A percentile compares a stretch with the other conserved stretches of the same genome.
Conservation (phyloP, 176 grass and related monocot genomes). For the Elymus sibiricus region DNA sequence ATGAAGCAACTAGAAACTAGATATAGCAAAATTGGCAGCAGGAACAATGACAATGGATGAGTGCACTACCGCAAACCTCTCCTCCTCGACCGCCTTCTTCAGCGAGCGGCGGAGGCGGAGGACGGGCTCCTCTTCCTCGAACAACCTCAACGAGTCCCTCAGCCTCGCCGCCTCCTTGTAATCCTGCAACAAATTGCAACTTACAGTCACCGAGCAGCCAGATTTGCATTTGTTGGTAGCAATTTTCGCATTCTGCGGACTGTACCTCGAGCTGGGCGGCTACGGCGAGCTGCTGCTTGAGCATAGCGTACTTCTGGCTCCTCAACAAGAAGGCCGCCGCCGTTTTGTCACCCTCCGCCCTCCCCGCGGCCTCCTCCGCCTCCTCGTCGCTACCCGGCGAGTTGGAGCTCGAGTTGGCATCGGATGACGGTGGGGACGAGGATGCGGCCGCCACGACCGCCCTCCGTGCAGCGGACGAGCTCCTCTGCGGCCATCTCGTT, state of each 20-base stretch:
- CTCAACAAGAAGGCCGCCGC: constrained; percentile 50
- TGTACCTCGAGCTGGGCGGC: constrained; percentile 69
- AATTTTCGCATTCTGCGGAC: background rate
- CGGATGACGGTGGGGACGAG: constrained; percentile 27
- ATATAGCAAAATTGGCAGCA: background rate
- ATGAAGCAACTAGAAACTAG: background rate
- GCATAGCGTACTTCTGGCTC: constrained; percentile 68
- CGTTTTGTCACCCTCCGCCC: constrained; percentile 28
- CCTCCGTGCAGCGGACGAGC: background rate
- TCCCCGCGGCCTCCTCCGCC: constrained; percentile 11
- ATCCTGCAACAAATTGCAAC: constrained; percentile 43
- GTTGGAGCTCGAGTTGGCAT: constrained; percentile 42
- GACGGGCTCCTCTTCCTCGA: constrained; percentile 71
- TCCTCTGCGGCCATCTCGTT: constrained; percentile 26
- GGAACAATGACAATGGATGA: background rate
- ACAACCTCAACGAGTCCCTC: constrained; percentile 62
- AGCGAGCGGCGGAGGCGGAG: constrained; percentile 52
- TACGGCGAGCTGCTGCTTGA: constrained; percentile 77
- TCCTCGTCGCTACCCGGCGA: constrained; percentile 30
- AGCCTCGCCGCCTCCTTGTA: constrained; percentile 81
- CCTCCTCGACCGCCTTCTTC: constrained; percentile 56
- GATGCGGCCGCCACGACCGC: constrained; percentile 28
- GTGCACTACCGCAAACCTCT: constrained; percentile 63
- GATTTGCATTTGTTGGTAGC: background rate
- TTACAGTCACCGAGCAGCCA: background rate